Conservation (phyloP, 2,329 filamentous ascomycete genomes). For the Xylariaceae sp. region DNA sequence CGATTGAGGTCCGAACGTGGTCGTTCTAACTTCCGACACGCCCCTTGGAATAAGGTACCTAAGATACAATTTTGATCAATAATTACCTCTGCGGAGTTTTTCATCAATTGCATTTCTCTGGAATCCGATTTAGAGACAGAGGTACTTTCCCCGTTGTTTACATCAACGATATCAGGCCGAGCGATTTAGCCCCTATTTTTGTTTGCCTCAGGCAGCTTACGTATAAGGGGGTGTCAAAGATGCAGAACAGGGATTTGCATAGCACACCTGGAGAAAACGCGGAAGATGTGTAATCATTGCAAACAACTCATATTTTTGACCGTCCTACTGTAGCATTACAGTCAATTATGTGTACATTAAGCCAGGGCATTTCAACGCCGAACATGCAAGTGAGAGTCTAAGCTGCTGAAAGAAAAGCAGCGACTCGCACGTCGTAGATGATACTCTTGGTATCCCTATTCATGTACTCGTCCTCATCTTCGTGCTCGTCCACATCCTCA, state of each 20-base stretch:
- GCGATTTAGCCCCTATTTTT: neutral
- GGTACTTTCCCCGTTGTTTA: neutral
- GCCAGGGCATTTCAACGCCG: conserved; percentile 5
- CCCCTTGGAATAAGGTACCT: too few species aligned
- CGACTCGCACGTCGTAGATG: neutral
- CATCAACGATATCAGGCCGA: neutral
- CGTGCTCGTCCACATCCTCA: neutral
- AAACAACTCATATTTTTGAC: conserved; percentile 4
- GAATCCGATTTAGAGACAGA: neutral
- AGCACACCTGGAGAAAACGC: neutral
- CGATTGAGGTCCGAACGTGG: too few species aligned
- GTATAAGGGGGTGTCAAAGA: neutral
- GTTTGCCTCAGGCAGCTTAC: neutral
- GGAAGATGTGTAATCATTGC: neutral
- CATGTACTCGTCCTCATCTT: neutral
- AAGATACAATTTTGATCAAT: neutral
- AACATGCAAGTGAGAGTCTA: conserved; percentile 10
- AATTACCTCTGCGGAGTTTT: neutral
- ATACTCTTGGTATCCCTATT: conserved; percentile 4
- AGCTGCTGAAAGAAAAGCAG: neutral
- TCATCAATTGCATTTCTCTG: neutral
- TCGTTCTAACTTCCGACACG: too few species aligned
- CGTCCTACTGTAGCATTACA: conserved; percentile 3
- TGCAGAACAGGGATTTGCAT: neutral
- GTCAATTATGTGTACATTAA: conserved; percentile 15